Evolutionary conservation across 163 green algal species (phyloP), one percentile per base, ranked within the genome.

Genomic region (Coccomyxa subellipsoidea): DNA sequence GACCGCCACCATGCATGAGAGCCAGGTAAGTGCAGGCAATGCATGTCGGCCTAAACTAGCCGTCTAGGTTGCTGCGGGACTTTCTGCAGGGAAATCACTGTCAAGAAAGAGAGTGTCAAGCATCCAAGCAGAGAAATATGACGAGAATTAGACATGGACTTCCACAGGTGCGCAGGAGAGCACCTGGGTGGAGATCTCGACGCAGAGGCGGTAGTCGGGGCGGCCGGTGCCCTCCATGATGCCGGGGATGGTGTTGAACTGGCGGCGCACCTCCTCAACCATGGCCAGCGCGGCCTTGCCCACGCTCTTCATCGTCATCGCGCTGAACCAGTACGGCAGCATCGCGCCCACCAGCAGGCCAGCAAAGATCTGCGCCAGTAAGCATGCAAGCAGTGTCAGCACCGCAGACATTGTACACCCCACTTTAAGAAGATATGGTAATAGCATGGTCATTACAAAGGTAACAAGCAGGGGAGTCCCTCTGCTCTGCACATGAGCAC

Each of bases 291-390:
- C 96, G 54, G 96, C 96, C 94, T 98, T 98, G 90, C 96, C 96
- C 35, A 99, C 96, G 37, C 81, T 93, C 92, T 98, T 98, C 96
- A 99, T 99, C 83, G 96, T 98, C 94, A 99, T 98, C 81, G 94
- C 94, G 80, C 88, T 95, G 95, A 99, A 99, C 93, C 92, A 97
- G 93, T 97, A 99, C 34, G 97, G 96, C 31, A 99, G 93, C 97
- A 99, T 99, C 80, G 96, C 96, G 82, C 97, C 97, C 18, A 99
- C 90, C 81, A 99, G 92, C 84, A 99, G 93, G 80, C 96, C 96
- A 31, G 92, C 84, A 82, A 99, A 99, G 38, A 98, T 91, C 92
- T 97, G 88, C 71, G 78, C 29, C 36, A 8, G 18, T 12, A 12
- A 66, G 47, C n/a, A n/a, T n/a, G n/a, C n/a, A n/a, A n/a, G n/a